Evolutionary conservation across 495 filamentous ascomycete species (phyloP).

Genomic region (Jackrogersella multiformis): DNA sequence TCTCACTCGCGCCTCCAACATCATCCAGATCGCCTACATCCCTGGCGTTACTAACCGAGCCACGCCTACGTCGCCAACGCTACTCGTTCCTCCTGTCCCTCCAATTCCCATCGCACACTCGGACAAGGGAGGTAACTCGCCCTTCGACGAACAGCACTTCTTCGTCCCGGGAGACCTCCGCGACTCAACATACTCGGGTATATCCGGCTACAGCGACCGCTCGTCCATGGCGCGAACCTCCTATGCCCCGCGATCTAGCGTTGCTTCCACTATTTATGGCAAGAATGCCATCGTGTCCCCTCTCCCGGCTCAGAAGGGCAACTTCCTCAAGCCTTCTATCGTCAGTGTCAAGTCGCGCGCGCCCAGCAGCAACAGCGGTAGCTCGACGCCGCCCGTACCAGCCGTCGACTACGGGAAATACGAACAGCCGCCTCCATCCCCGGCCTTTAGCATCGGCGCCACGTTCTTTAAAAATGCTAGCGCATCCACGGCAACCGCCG

Average conservation of each 20-base stretch:
- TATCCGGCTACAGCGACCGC: constrained; percentile 70
- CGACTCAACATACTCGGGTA: constrained; percentile 80
- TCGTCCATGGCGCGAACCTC: constrained; percentile 72
- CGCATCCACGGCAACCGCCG: constrained; percentile 61
- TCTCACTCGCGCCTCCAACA: constrained; percentile 93
- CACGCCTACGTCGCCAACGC: constrained; percentile 77
- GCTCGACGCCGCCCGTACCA: constrained; percentile 65
- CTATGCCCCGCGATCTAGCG: constrained; percentile 76
- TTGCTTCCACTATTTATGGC: constrained; percentile 91
- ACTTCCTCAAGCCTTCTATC: constrained; percentile 85
- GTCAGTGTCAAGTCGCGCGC: constrained; percentile 82
- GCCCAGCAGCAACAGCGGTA: constrained; percentile 53
- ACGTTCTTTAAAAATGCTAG: constrained; percentile 70
- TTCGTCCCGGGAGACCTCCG: constrained; percentile 93
- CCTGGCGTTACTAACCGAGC: constrained; percentile 96
- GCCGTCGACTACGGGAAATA: constrained; percentile 63
- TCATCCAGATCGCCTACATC: constrained; percentile 99
- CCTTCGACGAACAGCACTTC: constrained; percentile 83
- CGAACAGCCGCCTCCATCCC: constrained; percentile 54
- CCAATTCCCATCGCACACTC: constrained; percentile 80
- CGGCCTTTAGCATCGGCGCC: constrained; percentile 69
- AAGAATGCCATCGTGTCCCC: constrained; percentile 84
- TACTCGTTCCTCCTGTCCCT: constrained; percentile 91
- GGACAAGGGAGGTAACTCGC: constrained; percentile 63
- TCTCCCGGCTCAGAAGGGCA: constrained; percentile 82